Conservation (phyloP, 306 rosid genomes). For the Fragaria vesca region DNA sequence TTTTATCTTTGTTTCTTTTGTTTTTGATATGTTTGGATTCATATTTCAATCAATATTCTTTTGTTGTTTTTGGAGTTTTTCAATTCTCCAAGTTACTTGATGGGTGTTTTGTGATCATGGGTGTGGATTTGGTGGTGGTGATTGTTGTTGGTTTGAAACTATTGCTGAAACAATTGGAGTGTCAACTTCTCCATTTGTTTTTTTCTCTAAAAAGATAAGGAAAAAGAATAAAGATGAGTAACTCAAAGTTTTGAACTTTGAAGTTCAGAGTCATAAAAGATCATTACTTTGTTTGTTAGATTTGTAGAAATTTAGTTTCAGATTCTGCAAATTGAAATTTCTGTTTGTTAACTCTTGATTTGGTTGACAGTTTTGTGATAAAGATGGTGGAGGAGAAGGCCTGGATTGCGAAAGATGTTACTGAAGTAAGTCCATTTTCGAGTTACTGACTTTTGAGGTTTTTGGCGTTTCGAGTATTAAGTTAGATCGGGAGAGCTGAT, state of each 20-base stretch:
- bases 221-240: neutral
- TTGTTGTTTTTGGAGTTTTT: neutral
- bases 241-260: neutral
- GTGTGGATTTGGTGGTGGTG: neutral
- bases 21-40: neutral
- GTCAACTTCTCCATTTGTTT: neutral
- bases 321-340: neutral
- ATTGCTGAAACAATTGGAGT: too few species aligned
- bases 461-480: neutral
- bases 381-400: constrained; percentile 72
- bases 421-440: constrained; percentile 58
- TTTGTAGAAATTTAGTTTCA: neutral
- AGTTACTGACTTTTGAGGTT: neutral
- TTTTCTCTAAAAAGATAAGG: neutral
- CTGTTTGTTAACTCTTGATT: constrained; percentile 5
- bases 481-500: constrained; percentile 8
- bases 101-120: neutral
- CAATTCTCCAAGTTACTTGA: neutral
- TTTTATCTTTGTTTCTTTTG: neutral
- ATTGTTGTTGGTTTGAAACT: neutral
- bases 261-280: neutral
- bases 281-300: neutral
- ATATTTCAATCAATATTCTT: neutral
- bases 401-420: constrained; percentile 74
- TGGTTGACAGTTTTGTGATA: constrained; percentile 34